Base-by-base conservation (phyloP, 306 rosid genomes). In the Benincasa hispida region DNA sequence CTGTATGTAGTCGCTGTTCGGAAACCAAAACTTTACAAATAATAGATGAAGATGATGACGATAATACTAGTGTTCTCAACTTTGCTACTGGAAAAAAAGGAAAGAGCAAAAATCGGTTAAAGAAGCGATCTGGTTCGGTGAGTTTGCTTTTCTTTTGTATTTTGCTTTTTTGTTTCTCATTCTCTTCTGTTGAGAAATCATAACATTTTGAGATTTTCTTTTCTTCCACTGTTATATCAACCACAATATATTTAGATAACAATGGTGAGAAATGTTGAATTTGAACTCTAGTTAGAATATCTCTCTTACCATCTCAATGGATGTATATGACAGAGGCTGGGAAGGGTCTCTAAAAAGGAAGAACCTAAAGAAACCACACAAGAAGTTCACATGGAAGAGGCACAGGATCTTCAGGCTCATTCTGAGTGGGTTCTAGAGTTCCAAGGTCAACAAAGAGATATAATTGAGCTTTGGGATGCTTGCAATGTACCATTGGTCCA, bases 401-500 rank as follows among this genome's bases (percentile, higher is more conserved):
- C 2, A 66, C 63, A 75, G 27, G 76, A 79, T 2, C 3, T 57
- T 39, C 69, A 72, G 37, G 78, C 42, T 32, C 10, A 77, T 62
- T 76, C 72, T 32, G 60, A 78, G 18, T 87, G 84, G 84, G 24
- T 54, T 14, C 47, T 35, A 13, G 82, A 89, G 75, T 86, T 90
- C 78, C 95, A 90, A 81, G 88, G 77, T 78, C 89, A 81, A 76
- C 87, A 84, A 66, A 87, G 83, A 83, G 83, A 85, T 22, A 88
- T 89, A 84, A 73, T 94, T 69, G 79, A 87, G 79, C 96, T 94
- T 30, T 94, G 97, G 99, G 86, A 88, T 72, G 81, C 78, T 63
- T 92, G 93, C 86, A 81, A 85, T 75, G 90, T 87, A 60, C 93
- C 99, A 15, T 67, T 94, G 80, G 88, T 87, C 18, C 96, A 94